Base-by-base conservation (phyloP, 2,329 filamentous ascomycete genomes). In the Diaporthe eres region DNA sequence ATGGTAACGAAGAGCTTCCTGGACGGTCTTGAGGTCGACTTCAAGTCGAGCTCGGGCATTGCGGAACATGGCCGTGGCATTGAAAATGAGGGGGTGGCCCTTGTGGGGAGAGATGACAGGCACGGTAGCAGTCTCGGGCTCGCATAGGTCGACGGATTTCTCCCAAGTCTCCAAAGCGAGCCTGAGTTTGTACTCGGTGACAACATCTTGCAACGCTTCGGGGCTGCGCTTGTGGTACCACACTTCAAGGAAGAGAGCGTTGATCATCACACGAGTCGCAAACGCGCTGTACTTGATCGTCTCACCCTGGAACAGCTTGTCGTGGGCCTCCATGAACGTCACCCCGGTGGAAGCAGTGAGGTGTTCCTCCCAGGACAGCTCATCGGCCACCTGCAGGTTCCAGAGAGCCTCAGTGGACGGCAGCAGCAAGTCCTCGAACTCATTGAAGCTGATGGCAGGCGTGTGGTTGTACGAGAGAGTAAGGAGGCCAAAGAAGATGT, bases 191-290 rank as follows among this genome's bases (percentile, higher is more conserved):
- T 98, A 98, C 86, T 98, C 97, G 4, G 96, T 98, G 60, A 98
- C 96, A 53, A 98, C 96, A 82, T 98, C 96, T 85, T 98, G 97
- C 55, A 98, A 89, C 70, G 96, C 96, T 84, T 98, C 96, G n/a
- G 96, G 96, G 84, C 95, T 98, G 82, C 97, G 94, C 90, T 98
- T 98, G 87, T 98, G 95, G 83, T 98, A 98, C 97, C 97, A 99
- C 3, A 98, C 96, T 85, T 98, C 97, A 67, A 99, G 90, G 89
- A 98, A 99, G 78, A 99, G 89, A 15, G 97, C 96, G 82, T 98
- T 99, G 89, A 98, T 98, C 95, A 99, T 97, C 78, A 98, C 95
- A 77, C 97, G 95, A 15, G 97, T 98, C 7, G 96, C 96, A 83
- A 98, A 99, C 1, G 96, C 96, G 82, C 96, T 98, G 88, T 98